Evolutionary conservation across 2,329 filamentous ascomycete species (phyloP).

Genomic region (Onygena corvina): DNA sequence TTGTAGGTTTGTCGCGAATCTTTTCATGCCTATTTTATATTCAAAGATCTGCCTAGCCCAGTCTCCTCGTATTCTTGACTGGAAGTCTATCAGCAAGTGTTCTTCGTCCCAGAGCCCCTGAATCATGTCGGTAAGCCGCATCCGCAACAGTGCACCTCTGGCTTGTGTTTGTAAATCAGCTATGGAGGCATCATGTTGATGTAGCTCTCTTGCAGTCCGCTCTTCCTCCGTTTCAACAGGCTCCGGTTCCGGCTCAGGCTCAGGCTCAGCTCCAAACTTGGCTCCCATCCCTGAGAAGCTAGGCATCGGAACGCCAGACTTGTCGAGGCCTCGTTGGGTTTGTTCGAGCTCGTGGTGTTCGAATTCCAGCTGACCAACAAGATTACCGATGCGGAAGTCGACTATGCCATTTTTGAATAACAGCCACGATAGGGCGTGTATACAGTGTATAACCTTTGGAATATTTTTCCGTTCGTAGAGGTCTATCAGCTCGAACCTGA

Average conservation of each 20-base stretch:
- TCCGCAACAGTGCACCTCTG: constrained; percentile 64
- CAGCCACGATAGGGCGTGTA: constrained; percentile 95
- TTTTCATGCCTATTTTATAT: constrained; percentile 72
- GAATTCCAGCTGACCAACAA: constrained; percentile 92
- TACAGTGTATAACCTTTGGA: constrained; percentile 97
- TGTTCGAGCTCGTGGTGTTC: constrained; percentile 95
- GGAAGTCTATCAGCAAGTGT: constrained; percentile 63
- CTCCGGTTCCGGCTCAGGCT: constrained; percentile 56
- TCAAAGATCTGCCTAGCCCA: constrained; percentile 71
- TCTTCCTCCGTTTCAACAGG: constrained; percentile 81
- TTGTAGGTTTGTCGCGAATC: constrained; percentile 68
- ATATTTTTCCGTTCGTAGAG: constrained; percentile 99
- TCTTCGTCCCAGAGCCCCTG: constrained; percentile 81
- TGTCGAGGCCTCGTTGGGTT: constrained; percentile 93
- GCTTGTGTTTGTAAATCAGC: constrained; percentile 77
- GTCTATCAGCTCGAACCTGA: constrained; percentile 93
- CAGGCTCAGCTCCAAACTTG: constrained; percentile 77
- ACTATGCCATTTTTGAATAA: constrained; percentile 89
- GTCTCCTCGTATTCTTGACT: constrained; percentile 76
- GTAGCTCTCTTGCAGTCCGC: constrained; percentile 66
- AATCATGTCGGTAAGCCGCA: constrained; percentile 72
- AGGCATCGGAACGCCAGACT: constrained; percentile 88
- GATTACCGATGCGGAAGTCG: constrained; percentile 88
- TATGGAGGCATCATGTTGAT: constrained; percentile 60
- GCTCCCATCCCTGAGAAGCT: constrained; percentile 96